These are phyloP conservation scores for Heritiera fomes DNA, from an alignment of 345 rosid species.

Conservation along the genomic window DNA sequence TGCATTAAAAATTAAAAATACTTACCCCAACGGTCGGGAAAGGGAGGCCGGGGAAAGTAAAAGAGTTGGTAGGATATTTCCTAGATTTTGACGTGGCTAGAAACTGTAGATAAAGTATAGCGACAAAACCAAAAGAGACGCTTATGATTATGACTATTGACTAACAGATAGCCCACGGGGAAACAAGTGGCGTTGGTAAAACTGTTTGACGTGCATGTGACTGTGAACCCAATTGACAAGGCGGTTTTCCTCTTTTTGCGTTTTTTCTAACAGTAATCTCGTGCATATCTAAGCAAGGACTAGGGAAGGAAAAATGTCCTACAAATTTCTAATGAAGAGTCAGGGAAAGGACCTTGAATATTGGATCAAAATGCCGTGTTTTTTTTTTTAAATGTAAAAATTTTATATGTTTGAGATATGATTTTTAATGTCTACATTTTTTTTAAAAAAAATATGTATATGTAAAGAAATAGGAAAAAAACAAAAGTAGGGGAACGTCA, in stretches of 20 bases:
- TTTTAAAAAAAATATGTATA: no score
- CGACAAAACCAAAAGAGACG: not conserved
- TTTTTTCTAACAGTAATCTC: no score
- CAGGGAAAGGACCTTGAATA: not conserved
- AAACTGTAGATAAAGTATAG: not conserved
- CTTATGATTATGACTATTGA: not conserved
- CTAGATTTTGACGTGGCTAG: not conserved
- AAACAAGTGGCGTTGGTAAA: not conserved
- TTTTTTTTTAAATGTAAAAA: no score
- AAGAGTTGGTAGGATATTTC: not conserved
- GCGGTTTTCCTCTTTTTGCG: not conserved
- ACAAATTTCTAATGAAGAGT: not conserved
- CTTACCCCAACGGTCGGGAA: not conserved
- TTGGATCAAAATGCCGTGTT: no score
- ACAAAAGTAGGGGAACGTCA: no score
- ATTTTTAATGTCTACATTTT: no score
- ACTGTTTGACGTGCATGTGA: constrained; percentile 8
- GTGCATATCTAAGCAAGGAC: not conserved
- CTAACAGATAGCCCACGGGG: not conserved
- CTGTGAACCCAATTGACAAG: not conserved
- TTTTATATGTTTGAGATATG: no score
- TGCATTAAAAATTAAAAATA: not conserved
- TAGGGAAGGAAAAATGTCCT: not conserved
- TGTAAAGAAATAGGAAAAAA: no score
- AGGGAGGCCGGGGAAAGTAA: not conserved